Conservation (phyloP, 345 rosid genomes). For the Euphorbia peplus region DNA sequence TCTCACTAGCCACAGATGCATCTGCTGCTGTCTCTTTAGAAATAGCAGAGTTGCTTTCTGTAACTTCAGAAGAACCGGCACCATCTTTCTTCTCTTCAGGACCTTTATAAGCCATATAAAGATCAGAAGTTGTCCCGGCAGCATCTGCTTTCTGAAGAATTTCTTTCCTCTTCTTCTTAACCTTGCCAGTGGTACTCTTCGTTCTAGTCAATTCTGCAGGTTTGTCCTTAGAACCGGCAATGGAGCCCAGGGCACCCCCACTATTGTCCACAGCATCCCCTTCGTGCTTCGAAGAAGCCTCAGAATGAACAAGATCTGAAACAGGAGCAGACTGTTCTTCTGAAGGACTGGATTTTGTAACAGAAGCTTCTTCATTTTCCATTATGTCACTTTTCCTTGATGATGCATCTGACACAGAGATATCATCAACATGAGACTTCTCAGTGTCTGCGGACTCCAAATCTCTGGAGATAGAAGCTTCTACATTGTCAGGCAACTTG, state of each 20-base stretch:
- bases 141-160: slow-evolving; percentile 88
- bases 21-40: slow-evolving; percentile 35
- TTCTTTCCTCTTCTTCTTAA: slow-evolving; percentile 66
- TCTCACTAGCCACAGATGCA: slow-evolving; percentile 29
- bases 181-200: slow-evolving; percentile 38
- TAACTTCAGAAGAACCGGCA: slow-evolving; percentile 28
- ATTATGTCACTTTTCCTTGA: slow-evolving; percentile 14
- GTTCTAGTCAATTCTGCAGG: slow-evolving; percentile 41
- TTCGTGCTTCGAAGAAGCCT: slow-evolving; percentile 29
- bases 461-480: slow-evolving; percentile 30
- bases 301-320: slow-evolving; percentile 31
- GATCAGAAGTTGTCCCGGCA: slow-evolving; percentile 78
- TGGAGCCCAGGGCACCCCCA: slow-evolving; percentile 28
- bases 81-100: slow-evolving; percentile 77
- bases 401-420: slow-evolving; percentile 15
- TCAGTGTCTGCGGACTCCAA: slow-evolving; percentile 30
- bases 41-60: slow-evolving; percentile 24
- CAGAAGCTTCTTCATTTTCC: slow-evolving; percentile 12
- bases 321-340: slow-evolving; percentile 29
- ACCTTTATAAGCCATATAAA: slow-evolving; percentile 85
- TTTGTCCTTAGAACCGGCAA: slow-evolving; percentile 50
- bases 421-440: slow-evolving; percentile 21
- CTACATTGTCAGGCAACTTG: slow-evolving; percentile 19
- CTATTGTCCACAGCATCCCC: slow-evolving; percentile 33
- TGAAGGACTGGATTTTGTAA: slow-evolving; percentile 15